Conservation (phyloP, 768 basidiomycete genomes). For the Flagelloscypha sp. region DNA sequence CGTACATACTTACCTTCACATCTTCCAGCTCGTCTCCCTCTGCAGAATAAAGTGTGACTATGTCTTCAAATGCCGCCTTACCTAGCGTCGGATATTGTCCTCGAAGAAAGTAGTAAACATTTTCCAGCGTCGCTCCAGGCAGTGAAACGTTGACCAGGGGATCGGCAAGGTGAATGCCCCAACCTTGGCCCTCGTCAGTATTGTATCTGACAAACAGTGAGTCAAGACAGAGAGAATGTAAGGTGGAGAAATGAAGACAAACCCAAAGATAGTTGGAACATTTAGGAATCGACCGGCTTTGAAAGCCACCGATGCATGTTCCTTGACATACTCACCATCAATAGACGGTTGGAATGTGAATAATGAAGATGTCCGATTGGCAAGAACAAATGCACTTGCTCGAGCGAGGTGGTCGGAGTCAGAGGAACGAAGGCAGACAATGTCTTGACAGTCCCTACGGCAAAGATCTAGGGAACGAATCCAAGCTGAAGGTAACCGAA, state of each 20-base stretch:
- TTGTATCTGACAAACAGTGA: slow-evolving; percentile 23
- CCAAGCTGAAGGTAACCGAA: too few relatives aligned
- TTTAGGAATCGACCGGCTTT: slow-evolving; percentile 25
- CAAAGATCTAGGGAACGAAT: too few relatives aligned
- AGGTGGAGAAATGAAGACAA: background rate
- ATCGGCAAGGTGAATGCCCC: slow-evolving; percentile 27
- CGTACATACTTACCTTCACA: slow-evolving; percentile 32
- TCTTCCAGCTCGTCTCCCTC: too few relatives aligned
- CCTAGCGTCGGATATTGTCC: slow-evolving; percentile 30
- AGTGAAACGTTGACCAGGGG: too few relatives aligned
- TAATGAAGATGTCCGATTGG: slow-evolving; percentile 23
- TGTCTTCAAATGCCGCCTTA: slow-evolving; percentile 19
- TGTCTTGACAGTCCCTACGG: slow-evolving; percentile 13
- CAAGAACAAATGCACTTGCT: slow-evolving; percentile 25
- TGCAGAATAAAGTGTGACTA: slow-evolving; percentile 27
- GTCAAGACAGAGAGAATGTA: background rate
- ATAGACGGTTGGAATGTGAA: slow-evolving; percentile 33
- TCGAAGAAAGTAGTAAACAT: slow-evolving; percentile 32
- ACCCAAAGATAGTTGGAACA: slow-evolving; percentile 36
- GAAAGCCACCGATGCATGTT: slow-evolving; percentile 33
- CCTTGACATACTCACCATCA: slow-evolving; percentile 25
- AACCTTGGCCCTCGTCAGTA: slow-evolving; percentile 34
- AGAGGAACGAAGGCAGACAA: slow-evolving; percentile 27
- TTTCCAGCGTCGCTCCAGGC: slow-evolving; percentile 29
- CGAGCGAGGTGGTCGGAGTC: slow-evolving; percentile 18